Base-by-base conservation (phyloP, 169 alveolate species). In the Eimeria sp. region DNA sequence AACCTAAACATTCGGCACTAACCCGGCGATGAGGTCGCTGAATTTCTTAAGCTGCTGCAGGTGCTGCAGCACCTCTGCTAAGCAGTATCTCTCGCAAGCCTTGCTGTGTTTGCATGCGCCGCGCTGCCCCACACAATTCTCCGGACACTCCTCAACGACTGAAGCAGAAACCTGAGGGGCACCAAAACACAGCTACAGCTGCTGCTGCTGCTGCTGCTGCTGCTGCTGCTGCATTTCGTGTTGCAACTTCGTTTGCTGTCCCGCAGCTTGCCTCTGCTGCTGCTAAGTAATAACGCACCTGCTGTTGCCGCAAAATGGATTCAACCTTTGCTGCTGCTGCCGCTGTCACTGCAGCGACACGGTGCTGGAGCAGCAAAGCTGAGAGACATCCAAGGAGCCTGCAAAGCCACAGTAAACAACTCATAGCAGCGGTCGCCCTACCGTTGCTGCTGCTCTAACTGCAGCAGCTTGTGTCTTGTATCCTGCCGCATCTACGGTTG, bases 251-350 rank as follows among this genome's bases (percentile, higher is more conserved):
- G 9, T n/a, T 37, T 30, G 43, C 85, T 76, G 62, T 25, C 52
- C 25, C 1, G 4, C 62, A 27, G 13, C 23, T 14, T 2, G 62
- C 30, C 1, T 25, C 58, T 37, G 60, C 60, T 76, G 85, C 60
- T 76, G 58, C 13, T 40, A 16, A 16, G 60, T 76, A 11, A 3
- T 23, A 20, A 43, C n/a, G 58, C 52, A 76, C 85, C 85, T 76
- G 85, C 60, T 76, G 85, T 11, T 76, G 52, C 85, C 40, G 64
- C 85, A 76, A 13, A 43, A 43, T 37, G n/a, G 64, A 58, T 25
- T 76, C 85, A 76, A 40, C 85, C 85, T 46, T 76, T 37, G 85
- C n/a, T 43, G 62, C 85, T 76, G 85, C 62, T 76, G 85, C 85
- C 25, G 85, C 85, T 23, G 85, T 33, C 9, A 62, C 85, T 43